phyloP scores from a whole-genome alignment of 306 rosid genomes.

The Amphicarpaea edgeworthii region DNA sequence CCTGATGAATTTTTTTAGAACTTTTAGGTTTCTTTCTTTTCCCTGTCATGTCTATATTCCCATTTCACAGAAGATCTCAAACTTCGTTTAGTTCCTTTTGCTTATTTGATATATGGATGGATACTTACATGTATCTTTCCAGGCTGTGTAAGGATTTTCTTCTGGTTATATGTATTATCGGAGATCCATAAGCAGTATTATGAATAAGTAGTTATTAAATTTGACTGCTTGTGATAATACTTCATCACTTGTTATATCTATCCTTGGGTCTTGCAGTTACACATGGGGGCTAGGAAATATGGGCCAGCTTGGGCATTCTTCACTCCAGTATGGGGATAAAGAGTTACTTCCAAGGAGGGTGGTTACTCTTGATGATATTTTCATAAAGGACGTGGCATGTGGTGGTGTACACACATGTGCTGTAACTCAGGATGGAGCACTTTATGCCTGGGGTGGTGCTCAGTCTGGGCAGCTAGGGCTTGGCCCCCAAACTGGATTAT shows the following conservation, averaged over 20 bases:
- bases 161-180: conserved; percentile 9
- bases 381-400: conserved; percentile 71
- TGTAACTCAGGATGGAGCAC: conserved; percentile 79
- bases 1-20: background rate
- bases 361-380: conserved; percentile 77
- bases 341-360: conserved; percentile 93
- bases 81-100: conserved; percentile 15
- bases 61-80: background rate
- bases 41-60: background rate
- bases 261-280: conserved; percentile 63
- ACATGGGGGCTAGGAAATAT: conserved; percentile 95
- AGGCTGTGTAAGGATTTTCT: conserved; percentile 12
- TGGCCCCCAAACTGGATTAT: conserved; percentile 84
- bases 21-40: conserved; percentile 5
- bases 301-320: conserved; percentile 99
- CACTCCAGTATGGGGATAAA: conserved; percentile 82
- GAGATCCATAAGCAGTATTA: conserved; percentile 6
- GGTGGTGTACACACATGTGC: conserved; percentile 96
- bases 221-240: background rate
- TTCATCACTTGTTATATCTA: conserved; percentile 42
- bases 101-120: conserved; percentile 1
- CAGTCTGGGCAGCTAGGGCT: conserved; percentile 94
- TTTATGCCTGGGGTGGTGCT: conserved; percentile 97
- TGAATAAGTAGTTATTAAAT: background rate
- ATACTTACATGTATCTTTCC: background rate